Evolutionary conservation across 306 rosid species (phyloP).

Genomic region (Begonia masoniana): DNA sequence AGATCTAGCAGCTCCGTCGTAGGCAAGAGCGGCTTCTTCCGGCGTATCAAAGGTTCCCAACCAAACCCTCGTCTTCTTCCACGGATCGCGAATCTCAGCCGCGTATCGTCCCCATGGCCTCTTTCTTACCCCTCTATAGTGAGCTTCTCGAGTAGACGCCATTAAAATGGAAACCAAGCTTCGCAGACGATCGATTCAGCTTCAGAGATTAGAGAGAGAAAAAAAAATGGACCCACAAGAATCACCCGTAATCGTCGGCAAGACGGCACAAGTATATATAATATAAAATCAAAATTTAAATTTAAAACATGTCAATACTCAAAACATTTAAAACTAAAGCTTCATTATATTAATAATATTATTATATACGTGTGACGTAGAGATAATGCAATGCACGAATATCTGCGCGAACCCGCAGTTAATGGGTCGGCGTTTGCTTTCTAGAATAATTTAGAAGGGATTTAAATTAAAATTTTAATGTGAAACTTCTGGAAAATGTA

Average conservation of each 20-base stretch:
- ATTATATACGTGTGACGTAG: too few relatives aligned
- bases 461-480: too few relatives aligned
- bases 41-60: slow-evolving; percentile 93
- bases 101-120: slow-evolving; percentile 99
- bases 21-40: slow-evolving; percentile 85
- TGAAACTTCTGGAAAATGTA: background rate
- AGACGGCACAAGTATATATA: slow-evolving; percentile 34
- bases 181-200: background rate
- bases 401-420: too few relatives aligned
- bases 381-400: background rate
- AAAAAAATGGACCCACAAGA: slow-evolving; percentile 46
- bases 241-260: slow-evolving; percentile 90
- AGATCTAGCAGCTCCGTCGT: slow-evolving; percentile 93
- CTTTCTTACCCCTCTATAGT: slow-evolving; percentile 85
- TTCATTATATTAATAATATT: too few relatives aligned
- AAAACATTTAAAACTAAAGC: too few relatives aligned
- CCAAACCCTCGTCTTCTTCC: slow-evolving; percentile 99
- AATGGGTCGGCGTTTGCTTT: too few relatives aligned
- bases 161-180: slow-evolving; percentile 2
- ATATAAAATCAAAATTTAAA: background rate
- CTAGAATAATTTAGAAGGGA: too few relatives aligned
- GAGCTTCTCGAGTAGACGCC: slow-evolving; percentile 70
- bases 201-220: background rate
- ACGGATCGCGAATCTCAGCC: slow-evolving; percentile 89
- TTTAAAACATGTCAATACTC: background rate